Conservation (phyloP, 148 eudicot species). For the Spergularia marina region DNA sequence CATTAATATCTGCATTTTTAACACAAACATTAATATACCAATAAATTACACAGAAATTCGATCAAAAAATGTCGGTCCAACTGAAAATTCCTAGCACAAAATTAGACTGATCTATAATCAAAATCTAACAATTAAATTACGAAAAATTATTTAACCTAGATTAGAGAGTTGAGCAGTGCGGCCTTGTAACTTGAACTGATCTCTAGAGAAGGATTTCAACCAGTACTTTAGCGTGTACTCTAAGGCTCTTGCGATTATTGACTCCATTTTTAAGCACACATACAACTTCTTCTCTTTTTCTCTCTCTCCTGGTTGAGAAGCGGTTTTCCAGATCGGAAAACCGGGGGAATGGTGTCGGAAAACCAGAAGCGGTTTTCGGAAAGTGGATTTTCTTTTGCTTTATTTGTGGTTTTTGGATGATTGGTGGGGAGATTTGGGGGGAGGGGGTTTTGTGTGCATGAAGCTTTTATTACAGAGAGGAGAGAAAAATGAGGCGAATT, state of each 20-base stretch:
- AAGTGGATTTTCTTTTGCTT: background rate
- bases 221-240: constrained; percentile 96
- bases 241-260: constrained; percentile 83
- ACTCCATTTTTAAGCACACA: constrained; percentile 52
- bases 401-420: background rate
- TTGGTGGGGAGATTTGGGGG: constrained; percentile 3
- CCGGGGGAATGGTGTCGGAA: constrained; percentile 25
- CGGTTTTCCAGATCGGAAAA: constrained; percentile 17
- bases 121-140: background rate
- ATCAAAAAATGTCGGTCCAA: constrained; percentile 6
- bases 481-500: background rate
- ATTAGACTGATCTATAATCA: constrained; percentile 11
- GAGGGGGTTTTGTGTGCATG: background rate
- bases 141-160: constrained; percentile 45
- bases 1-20: constrained; percentile 61
- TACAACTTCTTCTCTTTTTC: background rate
- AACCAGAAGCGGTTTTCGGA: constrained; percentile 19
- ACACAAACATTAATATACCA: background rate
- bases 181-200: constrained; percentile 97
- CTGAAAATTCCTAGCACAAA: constrained; percentile 17
- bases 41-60: background rate
- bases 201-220: constrained; percentile 89
- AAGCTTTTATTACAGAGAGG: background rate
- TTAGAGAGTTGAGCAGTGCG: constrained; percentile 89
- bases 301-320: background rate